phyloP scores from a whole-genome alignment of 1,139 yeast genomes.

The Sugiyamaella xylanicola region DNA sequence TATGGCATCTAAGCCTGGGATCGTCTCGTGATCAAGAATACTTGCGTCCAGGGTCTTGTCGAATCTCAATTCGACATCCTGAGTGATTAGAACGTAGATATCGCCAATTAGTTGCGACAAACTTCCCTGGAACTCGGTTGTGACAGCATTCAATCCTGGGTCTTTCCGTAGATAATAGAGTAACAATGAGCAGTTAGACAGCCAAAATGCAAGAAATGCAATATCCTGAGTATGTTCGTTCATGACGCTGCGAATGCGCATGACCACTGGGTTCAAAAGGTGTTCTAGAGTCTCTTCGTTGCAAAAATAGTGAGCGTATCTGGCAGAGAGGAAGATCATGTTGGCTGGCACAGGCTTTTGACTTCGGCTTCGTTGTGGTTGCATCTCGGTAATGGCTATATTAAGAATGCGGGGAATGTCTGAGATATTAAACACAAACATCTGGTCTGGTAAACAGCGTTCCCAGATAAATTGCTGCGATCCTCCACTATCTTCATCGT shows the following conservation, averaged over 20 bases:
- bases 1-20: slow-evolving; percentile 48
- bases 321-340: slow-evolving; percentile 45
- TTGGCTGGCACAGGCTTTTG: slow-evolving; percentile 50
- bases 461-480: slow-evolving; percentile 43
- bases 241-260: slow-evolving; percentile 41
- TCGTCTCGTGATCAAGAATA: slow-evolving; percentile 48
- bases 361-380: slow-evolving; percentile 43
- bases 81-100: slow-evolving; percentile 42
- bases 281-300: slow-evolving; percentile 41
- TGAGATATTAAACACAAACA: slow-evolving; percentile 45
- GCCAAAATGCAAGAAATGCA: slow-evolving; percentile 48
- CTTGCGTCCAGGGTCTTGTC: slow-evolving; percentile 44
- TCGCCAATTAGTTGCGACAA: slow-evolving; percentile 43
- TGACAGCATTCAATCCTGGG: slow-evolving; percentile 37
- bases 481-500: slow-evolving; percentile 26
- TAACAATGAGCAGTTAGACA: slow-evolving; percentile 45
- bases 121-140: slow-evolving; percentile 39
- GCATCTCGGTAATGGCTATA: slow-evolving; percentile 42
- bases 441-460: slow-evolving; percentile 45
- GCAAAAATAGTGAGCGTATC: slow-evolving; percentile 47
- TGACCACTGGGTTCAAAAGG: slow-evolving; percentile 41
- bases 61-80: slow-evolving; percentile 44
- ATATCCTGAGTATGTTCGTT: slow-evolving; percentile 43
- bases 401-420: slow-evolving; percentile 46
- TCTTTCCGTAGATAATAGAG: slow-evolving; percentile 47